phyloP scores from a whole-genome alignment of 352 stramenopile species.

The Aphanomyces cochlioides region DNA sequence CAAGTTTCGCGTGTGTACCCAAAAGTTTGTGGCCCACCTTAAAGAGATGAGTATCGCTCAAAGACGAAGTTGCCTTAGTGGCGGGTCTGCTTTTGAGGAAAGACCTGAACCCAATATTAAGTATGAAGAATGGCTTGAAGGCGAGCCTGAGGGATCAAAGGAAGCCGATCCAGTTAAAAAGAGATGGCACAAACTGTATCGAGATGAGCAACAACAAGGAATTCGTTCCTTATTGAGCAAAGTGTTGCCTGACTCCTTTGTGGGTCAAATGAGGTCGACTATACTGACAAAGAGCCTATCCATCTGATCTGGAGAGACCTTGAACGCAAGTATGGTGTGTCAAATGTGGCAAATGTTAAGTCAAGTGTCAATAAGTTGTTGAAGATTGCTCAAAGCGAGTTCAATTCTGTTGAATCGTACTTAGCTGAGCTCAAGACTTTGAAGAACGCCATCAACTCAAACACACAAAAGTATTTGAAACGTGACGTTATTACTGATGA shows the following conservation, averaged over 20 bases:
- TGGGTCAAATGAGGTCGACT: background rate
- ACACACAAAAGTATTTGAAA: slow-evolving; percentile 1
- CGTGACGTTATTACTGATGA: background rate
- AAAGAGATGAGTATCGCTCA: too few species aligned
- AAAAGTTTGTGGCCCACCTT: too few species aligned
- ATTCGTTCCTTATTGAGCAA: background rate
- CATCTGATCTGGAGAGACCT: background rate
- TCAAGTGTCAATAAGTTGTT: background rate
- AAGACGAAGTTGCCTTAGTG: too few species aligned
- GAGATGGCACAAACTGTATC: background rate
- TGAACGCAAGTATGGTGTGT: background rate
- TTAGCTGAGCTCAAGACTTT: background rate
- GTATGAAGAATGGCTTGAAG: background rate
- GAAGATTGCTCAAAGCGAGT: background rate
- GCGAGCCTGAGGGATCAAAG: background rate
- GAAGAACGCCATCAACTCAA: background rate
- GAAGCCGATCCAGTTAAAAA: background rate
- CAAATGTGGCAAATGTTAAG: background rate
- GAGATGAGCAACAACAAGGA: background rate
- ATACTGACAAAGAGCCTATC: background rate
- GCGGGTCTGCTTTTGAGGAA: too few species aligned
- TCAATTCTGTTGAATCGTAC: background rate
- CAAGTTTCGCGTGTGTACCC: too few species aligned
- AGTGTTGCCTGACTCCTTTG: background rate
- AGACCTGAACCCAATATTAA: too few species aligned